A percentile compares a stretch with the other conserved stretches of the same genome.
These are phyloP conservation scores for Fusarium buxicola DNA, from an alignment of 2,329 filamentous ascomycete species.

Conservation along the genomic window DNA sequence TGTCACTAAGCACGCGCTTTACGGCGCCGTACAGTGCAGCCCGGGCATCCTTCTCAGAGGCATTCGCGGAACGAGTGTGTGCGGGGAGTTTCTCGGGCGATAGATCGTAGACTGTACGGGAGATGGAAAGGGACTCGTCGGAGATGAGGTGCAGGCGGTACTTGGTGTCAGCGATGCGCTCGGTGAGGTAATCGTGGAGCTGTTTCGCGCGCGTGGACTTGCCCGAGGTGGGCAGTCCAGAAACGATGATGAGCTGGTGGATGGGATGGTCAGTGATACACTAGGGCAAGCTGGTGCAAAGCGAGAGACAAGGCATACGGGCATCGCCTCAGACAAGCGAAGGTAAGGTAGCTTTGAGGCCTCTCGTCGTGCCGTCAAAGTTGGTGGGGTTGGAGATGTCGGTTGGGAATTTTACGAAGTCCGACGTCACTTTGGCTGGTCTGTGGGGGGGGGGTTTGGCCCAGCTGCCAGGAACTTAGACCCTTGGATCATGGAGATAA, in stretches of 20 bases:
- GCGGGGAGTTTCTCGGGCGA: constrained; percentile 62
- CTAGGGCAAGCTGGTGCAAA: constrained; percentile 1
- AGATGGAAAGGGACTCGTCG: constrained; percentile 76
- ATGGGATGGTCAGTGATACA: constrained; percentile 18
- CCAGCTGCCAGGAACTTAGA: constrained; percentile 1
- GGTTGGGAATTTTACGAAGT: constrained; percentile 26
- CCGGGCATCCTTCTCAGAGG: constrained; percentile 83
- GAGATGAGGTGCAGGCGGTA: constrained; percentile 80
- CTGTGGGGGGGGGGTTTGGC: constrained; percentile 13
- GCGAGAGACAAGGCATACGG: constrained; percentile 30
- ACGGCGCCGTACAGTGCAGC: constrained; percentile 81
- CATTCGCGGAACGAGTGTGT: constrained; percentile 76
- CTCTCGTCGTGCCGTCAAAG: neutral
- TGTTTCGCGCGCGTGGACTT: constrained; percentile 75
- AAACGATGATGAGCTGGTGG: constrained; percentile 72
- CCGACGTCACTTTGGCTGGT: constrained; percentile 33
- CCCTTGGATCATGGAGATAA: constrained; percentile 8
- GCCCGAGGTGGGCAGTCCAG: constrained; percentile 75
- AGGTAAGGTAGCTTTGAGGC: neutral
- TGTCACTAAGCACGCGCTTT: constrained; percentile 77
- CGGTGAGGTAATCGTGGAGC: constrained; percentile 72
- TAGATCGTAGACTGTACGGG: constrained; percentile 77
- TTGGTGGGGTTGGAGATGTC: constrained; percentile 17
- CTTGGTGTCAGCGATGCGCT: constrained; percentile 63
- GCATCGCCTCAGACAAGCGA: constrained; percentile 35